Evolutionary conservation across 1,284 basidiomycete species (phyloP).

Genomic region (Leccinum insolens): DNA sequence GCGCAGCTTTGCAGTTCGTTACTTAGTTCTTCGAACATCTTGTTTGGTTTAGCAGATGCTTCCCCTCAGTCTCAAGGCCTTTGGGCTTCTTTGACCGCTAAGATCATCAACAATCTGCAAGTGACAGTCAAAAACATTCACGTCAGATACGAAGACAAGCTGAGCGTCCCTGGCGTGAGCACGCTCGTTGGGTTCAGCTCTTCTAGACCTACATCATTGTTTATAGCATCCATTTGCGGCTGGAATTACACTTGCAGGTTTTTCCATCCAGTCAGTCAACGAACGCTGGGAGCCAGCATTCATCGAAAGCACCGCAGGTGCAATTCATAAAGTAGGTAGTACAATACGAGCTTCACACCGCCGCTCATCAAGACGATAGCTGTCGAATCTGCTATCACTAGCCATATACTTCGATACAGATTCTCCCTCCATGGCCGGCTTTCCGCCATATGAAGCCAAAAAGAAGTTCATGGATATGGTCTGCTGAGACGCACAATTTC

Average conservation of each 20-base stretch:
- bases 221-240: constrained; percentile 90
- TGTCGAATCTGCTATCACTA: constrained; percentile 87
- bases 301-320: constrained; percentile 87
- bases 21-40: neutral
- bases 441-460: constrained; percentile 70
- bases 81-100: constrained; percentile 83
- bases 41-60: constrained; percentile 43
- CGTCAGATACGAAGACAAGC: constrained; percentile 93
- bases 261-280: constrained; percentile 94
- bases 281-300: constrained; percentile 93
- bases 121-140: constrained; percentile 96
- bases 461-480: constrained; percentile 82
- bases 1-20: constrained; percentile 16
- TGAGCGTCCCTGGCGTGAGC: constrained; percentile 89
- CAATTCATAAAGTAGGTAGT: constrained; percentile 82
- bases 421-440: constrained; percentile 77
- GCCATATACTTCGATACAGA: constrained; percentile 98
- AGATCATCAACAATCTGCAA: constrained; percentile 97
- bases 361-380: constrained; percentile 43
- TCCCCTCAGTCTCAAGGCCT: constrained; percentile 82
- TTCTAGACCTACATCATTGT: constrained; percentile 1
- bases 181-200: neutral
- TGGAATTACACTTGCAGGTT: constrained; percentile 90
- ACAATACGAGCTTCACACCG: neutral
- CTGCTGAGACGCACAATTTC: constrained; percentile 1